A percentile compares a stretch with the other conserved stretches of the same genome.
phyloP scores from a whole-genome alignment of 257 asterid genomes.

The Petunia axillaris region DNA sequence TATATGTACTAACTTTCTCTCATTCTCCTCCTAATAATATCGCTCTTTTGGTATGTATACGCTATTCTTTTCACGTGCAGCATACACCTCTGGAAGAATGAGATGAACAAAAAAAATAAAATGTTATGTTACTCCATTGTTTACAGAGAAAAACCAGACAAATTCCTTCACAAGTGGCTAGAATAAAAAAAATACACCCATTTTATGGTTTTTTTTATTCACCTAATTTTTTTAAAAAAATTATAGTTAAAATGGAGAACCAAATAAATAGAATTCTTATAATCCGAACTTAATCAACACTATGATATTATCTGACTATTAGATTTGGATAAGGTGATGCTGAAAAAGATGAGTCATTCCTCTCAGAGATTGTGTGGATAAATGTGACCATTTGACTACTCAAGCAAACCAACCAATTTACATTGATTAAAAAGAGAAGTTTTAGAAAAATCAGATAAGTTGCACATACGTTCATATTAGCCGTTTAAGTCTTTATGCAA shows the following conservation, averaged over 20 bases:
- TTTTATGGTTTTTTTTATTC: constrained; percentile 57
- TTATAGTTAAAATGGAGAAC: not conserved
- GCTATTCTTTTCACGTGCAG: constrained; percentile 80
- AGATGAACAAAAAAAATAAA: constrained; percentile 3
- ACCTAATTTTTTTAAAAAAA: constrained; percentile 44
- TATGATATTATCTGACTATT: not conserved
- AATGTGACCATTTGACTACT: not conserved
- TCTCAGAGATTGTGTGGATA: not conserved
- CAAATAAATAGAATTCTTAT: not conserved
- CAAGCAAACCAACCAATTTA: not conserved
- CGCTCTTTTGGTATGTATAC: constrained; percentile 85
- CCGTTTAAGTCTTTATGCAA: not conserved
- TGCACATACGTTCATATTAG: not conserved
- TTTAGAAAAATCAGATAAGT: not conserved
- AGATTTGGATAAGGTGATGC: not conserved
- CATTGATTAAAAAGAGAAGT: not conserved
- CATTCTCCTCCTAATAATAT: constrained; percentile 79
- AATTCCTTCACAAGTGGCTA: constrained; percentile 48
- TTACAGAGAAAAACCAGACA: too few species aligned
- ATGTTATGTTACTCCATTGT: not conserved
- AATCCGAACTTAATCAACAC: not conserved
- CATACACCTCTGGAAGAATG: constrained; percentile 64
- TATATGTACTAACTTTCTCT: constrained; percentile 32
- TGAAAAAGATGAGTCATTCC: not conserved
- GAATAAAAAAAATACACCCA: constrained; percentile 78